phyloP scores from a whole-genome alignment of 2,329 filamentous ascomycete genomes.

The Xylaria sp. region DNA sequence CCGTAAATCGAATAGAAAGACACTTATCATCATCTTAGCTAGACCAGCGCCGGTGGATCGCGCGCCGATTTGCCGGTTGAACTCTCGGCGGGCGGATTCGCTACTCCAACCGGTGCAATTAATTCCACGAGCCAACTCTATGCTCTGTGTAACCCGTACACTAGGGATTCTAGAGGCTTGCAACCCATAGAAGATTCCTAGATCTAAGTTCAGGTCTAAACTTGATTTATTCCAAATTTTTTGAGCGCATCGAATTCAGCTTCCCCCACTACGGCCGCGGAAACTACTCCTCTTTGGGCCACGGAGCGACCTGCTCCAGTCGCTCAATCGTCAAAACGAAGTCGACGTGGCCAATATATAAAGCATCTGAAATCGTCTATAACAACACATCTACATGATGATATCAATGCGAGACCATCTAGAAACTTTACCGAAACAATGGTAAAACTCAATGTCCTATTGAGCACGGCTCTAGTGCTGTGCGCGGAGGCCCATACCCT shows the following conservation, averaged over 20 bases:
- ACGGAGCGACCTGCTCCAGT: neutral
- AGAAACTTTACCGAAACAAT: neutral
- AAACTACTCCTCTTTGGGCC: neutral
- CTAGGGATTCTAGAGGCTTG: neutral
- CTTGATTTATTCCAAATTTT: neutral
- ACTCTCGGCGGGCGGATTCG: conserved; percentile 1
- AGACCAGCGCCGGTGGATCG: conserved; percentile 2
- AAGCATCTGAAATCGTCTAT: neutral
- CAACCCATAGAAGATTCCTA: neutral
- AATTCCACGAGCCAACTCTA: neutral
- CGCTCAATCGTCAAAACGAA: neutral
- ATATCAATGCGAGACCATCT: neutral
- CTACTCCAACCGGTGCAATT: neutral
- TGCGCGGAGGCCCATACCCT: conserved; percentile 5
- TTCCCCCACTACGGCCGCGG: neutral
- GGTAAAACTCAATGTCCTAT: neutral
- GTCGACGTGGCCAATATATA: neutral
- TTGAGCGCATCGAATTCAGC: neutral
- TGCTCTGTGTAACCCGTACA: neutral
- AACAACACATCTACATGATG: neutral
- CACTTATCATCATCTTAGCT: neutral
- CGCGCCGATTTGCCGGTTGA: conserved; percentile 15
- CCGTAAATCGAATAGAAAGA: neutral
- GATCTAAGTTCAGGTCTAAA: neutral
- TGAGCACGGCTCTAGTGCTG: neutral